These are phyloP conservation scores for Ceratocystiopsis minuta DNA, from an alignment of 2,329 filamentous ascomycete species.

Conservation along the genomic window DNA sequence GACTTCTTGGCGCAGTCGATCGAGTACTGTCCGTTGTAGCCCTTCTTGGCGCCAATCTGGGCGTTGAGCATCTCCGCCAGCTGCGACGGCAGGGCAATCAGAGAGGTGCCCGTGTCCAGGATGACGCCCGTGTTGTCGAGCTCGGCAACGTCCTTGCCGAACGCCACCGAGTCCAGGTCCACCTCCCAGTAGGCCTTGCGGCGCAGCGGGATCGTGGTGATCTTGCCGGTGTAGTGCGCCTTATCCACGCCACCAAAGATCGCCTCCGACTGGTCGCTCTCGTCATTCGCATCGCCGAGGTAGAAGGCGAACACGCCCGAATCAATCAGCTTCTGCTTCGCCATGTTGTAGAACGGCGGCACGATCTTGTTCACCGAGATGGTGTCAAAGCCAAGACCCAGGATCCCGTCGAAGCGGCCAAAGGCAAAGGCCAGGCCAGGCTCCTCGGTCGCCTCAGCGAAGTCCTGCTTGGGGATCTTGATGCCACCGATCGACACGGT, in stretches of 20 bases:
- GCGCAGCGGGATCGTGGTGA: conserved; percentile 84
- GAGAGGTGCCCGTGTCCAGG: conserved; percentile 92
- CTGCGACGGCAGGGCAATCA: conserved; percentile 82
- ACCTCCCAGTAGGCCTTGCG: conserved; percentile 99
- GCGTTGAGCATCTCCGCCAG: conserved; percentile 93
- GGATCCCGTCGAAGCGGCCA: conserved; percentile 89
- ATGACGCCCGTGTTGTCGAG: conserved; percentile 92
- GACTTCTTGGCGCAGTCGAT: conserved; percentile 76
- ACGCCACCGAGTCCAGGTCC: conserved; percentile 78
- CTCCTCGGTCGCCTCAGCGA: conserved; percentile 90
- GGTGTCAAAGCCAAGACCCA: conserved; percentile 84
- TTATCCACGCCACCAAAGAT: conserved; percentile 80
- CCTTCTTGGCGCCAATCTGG: conserved; percentile 96
- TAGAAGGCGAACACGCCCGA: conserved; percentile 95
- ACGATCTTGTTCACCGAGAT: conserved; percentile 95
- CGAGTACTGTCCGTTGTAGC: conserved; percentile 90
- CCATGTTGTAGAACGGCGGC: conserved; percentile 91
- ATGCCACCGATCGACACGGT: conserved; percentile 75
- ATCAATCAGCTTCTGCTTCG: conserved; percentile 77
- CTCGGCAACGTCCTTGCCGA: conserved; percentile 71
- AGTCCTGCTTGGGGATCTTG: conserved; percentile 74
- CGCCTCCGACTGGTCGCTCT: conserved; percentile 57
- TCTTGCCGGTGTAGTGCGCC: conserved; percentile 63
- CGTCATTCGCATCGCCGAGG: conserved; percentile 55
- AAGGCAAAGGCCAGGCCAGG: conserved; percentile 96